These are phyloP conservation scores for Candida qinlingensis DNA, from an alignment of 805 yeast species.

Conservation along the genomic window DNA sequence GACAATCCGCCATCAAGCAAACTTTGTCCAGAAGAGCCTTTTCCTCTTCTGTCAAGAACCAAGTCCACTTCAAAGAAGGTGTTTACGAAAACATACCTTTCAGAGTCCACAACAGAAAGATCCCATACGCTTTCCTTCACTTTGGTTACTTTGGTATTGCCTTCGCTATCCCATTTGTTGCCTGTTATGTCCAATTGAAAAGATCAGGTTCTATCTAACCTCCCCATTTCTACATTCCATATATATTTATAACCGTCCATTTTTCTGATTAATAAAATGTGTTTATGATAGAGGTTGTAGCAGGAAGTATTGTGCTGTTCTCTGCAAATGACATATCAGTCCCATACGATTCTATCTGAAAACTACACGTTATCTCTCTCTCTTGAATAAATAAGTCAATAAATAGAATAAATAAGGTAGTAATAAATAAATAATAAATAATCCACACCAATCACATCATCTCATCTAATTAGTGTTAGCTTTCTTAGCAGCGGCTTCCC, in stretches of 20 bases:
- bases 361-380: too few species aligned
- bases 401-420: slow-evolving; percentile 3
- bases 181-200: slow-evolving; percentile 76
- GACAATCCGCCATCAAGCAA: slow-evolving; percentile 26
- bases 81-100: slow-evolving; percentile 91
- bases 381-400: background rate
- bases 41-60: slow-evolving; percentile 44
- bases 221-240: background rate
- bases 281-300: slow-evolving; percentile 1
- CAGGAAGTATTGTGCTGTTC: too few species aligned
- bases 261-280: background rate
- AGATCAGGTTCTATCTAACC: slow-evolving; percentile 63
- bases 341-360: too few species aligned
- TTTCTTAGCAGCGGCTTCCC: slow-evolving; percentile 22
- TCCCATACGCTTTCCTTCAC: slow-evolving; percentile 81
- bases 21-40: slow-evolving; percentile 40
- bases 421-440: slow-evolving; percentile 4
- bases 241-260: slow-evolving; percentile 3
- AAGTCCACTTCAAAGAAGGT: slow-evolving; percentile 66
- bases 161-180: slow-evolving; percentile 71
- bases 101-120: slow-evolving; percentile 87
- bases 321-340: background rate
- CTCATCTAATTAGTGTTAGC: background rate
- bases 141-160: slow-evolving; percentile 74
- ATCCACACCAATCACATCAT: background rate